A percentile compares a stretch with the other conserved stretches of the same genome.
Conservation (phyloP, 495 filamentous ascomycete species). For the Hypoxylon fuscum region DNA sequence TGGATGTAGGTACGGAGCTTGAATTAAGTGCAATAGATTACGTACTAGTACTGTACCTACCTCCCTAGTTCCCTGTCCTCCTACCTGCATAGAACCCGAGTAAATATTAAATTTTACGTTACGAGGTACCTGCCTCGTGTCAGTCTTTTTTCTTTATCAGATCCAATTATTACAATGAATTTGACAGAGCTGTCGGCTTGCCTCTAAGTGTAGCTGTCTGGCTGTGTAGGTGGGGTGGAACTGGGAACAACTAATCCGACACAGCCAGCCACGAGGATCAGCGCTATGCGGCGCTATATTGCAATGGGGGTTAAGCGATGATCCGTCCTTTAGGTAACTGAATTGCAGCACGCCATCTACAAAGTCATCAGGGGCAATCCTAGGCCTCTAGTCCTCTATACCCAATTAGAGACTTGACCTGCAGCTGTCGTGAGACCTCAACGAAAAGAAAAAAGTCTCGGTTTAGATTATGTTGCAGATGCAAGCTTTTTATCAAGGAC, state of each 20-base stretch:
- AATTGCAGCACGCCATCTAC: conserved; percentile 24
- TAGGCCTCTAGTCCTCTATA: too few species aligned
- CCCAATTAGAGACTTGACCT: conserved; percentile 10
- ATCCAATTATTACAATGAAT: conserved; percentile 4
- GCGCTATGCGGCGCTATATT: conserved; percentile 22
- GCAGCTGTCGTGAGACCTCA: conserved; percentile 32
- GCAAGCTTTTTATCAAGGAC: too few species aligned
- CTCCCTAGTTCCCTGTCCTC: too few species aligned
- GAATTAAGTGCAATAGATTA: too few species aligned
- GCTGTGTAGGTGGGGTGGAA: conserved; percentile 20
- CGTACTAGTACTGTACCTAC: too few species aligned
- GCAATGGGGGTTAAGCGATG: conserved; percentile 13
- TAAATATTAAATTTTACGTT: too few species aligned
- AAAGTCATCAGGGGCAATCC: conserved; percentile 21
- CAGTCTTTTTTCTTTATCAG: conserved; percentile 14
- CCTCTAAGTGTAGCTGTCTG: too few species aligned
- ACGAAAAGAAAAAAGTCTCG: too few species aligned
- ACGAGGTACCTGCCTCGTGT: conserved; percentile 23
- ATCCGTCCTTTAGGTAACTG: conserved; percentile 29
- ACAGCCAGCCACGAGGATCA: conserved; percentile 16
- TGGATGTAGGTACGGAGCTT: too few species aligned
- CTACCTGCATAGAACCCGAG: too few species aligned
- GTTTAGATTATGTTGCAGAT: too few species aligned
- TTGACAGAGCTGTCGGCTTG: conserved; percentile 19
- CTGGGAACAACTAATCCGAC: conserved; percentile 17